Conservation (phyloP, 495 filamentous ascomycete species). For the Trichoderma parareesei region DNA sequence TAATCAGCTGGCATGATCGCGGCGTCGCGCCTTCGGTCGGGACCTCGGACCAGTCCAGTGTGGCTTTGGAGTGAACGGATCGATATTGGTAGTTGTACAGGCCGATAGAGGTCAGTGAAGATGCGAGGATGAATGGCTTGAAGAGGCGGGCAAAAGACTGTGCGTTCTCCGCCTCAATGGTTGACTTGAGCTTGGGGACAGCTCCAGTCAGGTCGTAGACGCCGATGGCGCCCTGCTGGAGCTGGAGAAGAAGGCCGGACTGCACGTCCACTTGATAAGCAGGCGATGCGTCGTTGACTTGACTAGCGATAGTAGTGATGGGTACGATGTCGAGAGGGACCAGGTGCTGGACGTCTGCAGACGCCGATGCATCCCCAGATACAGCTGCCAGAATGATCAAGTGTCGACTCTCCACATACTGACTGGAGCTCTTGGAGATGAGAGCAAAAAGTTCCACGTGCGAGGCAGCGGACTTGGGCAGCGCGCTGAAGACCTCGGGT, state of each 20-base stretch:
- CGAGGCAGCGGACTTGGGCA: constrained; percentile 23
- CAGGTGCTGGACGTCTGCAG: constrained; percentile 17
- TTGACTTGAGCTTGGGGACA: constrained; percentile 41
- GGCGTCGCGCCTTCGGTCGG: constrained; percentile 18
- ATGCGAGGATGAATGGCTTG: constrained; percentile 41
- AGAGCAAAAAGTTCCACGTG: constrained; percentile 42
- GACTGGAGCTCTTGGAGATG: constrained; percentile 25
- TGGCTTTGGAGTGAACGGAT: constrained; percentile 49
- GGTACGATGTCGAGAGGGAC: constrained; percentile 23
- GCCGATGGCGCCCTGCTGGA: constrained; percentile 33
- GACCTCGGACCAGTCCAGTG: constrained; percentile 26
- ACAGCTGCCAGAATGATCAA: constrained; percentile 39
- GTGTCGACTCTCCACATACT: constrained; percentile 21
- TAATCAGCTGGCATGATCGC: constrained; percentile 39
- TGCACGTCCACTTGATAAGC: constrained; percentile 47
- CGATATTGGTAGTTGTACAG: constrained; percentile 61
- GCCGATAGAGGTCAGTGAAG: constrained; percentile 31
- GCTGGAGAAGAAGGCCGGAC: constrained; percentile 47
- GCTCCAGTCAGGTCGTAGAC: constrained; percentile 45
- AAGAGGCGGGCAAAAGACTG: constrained; percentile 27
- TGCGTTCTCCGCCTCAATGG: constrained; percentile 26
- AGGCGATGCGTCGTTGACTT: constrained; percentile 6
- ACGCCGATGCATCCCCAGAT: constrained; percentile 19
- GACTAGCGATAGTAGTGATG: constrained; percentile 11
- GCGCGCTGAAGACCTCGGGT: constrained; percentile 6